Percentiles rank a stretch among this genome's conserved stretches.
Conservation (phyloP, 1,139 yeast genomes). For the Diutina sp. region DNA sequence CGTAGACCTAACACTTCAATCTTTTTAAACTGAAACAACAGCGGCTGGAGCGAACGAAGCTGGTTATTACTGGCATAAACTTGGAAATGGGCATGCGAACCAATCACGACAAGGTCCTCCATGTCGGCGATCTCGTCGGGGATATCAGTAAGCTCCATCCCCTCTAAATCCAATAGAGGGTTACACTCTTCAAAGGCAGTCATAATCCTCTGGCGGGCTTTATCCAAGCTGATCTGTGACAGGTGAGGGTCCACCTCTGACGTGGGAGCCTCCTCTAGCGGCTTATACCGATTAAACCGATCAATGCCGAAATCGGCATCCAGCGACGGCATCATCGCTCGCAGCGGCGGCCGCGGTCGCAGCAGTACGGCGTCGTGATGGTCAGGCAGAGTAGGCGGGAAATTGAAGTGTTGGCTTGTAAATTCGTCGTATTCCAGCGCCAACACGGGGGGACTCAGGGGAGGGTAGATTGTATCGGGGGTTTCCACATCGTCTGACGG, state of each 20-base stretch:
- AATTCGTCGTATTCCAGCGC: not conserved
- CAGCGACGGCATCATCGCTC: conserved; percentile 11
- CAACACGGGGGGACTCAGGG: conserved; percentile 1
- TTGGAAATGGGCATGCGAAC: conserved; percentile 24
- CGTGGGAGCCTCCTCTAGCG: conserved; percentile 3
- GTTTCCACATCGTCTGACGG: not conserved
- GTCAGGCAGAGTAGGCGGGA: not conserved
- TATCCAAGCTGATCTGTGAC: conserved; percentile 6
- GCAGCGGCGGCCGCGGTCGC: conserved; percentile 6
- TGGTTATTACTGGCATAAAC: conserved; percentile 38
- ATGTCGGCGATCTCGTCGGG: conserved; percentile 48
- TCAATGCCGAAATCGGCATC: conserved; percentile 38
- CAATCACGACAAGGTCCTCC: conserved; percentile 30
- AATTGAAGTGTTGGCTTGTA: not conserved
- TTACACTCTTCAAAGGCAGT: conserved; percentile 27
- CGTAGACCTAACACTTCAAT: conserved; percentile 44
- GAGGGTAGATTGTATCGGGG: conserved; percentile 9
- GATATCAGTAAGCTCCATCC: conserved; percentile 25
- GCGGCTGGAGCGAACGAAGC: conserved; percentile 37
- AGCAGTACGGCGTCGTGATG: not conserved
- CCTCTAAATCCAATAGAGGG: conserved; percentile 28
- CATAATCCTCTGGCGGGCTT: conserved; percentile 22
- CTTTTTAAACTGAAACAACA: conserved; percentile 31
- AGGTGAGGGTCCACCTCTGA: not conserved
- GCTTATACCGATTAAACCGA: conserved; percentile 25